Base-by-base conservation (phyloP, 768 basidiomycete genomes). In the Royoungia palumana region DNA sequence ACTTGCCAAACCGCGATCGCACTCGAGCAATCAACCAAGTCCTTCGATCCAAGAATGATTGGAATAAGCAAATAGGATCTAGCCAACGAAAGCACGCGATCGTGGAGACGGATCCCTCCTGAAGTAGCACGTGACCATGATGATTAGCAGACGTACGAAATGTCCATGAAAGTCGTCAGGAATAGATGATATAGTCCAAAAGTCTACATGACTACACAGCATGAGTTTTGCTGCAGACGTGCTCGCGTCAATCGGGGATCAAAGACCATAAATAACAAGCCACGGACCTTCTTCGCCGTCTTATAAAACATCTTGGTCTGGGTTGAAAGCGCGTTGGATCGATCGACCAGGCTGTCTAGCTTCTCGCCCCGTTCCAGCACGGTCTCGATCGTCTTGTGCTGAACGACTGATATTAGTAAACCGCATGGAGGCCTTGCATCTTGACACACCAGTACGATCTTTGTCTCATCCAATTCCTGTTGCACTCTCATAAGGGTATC, bases 331-430 rank as follows among this genome's bases (percentile, higher is more conserved):
- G 87, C 85, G 63, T 89, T 85, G 47, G 94, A 96, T 34, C 94
- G 81, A 61, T 97, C 94, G 12, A 98, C 95, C 9, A 98, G 75
- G 67, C 91, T 91, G 68, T 97, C 94, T 38, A 99, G 77, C 72
- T 92, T 94, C 79, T 98, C 95, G 37, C 96, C 96, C 12, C 96
- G 83, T 66, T 94, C 85, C 35, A 99, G 77, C 10, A 99, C 94
- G 4, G 89, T 91, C 65, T 99, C 96, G 61, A 99, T 99, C 24
- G 96, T 99, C 77, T 98, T 97, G 77, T 98, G 96, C 94, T 98
- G 63, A 50, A 30, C 36, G 13, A 40, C 12, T 8, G 5, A 35
- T 17, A 44, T 55, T 34, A 55, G 25, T 32, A 5, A 24, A 41
- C 40, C 16, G 17, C 9, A 22, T 9, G 0, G 8, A 41, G 1